Conservation (phyloP, 495 filamentous ascomycete species). For the Xylaria sp. region DNA sequence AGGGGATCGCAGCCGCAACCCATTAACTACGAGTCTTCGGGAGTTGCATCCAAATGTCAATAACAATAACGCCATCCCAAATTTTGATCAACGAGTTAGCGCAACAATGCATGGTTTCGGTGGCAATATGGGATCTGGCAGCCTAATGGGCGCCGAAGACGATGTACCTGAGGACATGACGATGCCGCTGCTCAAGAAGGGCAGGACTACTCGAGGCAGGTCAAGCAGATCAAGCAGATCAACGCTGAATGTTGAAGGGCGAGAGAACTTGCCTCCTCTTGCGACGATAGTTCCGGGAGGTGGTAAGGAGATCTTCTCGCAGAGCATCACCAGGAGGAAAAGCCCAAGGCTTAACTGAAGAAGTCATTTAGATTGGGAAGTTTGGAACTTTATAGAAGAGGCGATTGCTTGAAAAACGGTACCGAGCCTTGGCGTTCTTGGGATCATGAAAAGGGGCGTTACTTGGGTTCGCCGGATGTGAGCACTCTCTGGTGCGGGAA, state of each 20-base stretch:
- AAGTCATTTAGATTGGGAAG: not conserved
- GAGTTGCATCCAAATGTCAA: constrained; percentile 55
- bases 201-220: constrained; percentile 54
- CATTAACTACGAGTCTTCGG: constrained; percentile 45
- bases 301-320: constrained; percentile 44
- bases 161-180: constrained; percentile 46
- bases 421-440: constrained; percentile 15
- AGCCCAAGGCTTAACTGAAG: constrained; percentile 54
- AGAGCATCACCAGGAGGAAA: constrained; percentile 57
- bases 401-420: not conserved
- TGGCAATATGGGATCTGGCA: constrained; percentile 30
- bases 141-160: constrained; percentile 24
- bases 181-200: constrained; percentile 60
- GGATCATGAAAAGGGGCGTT: constrained; percentile 6
- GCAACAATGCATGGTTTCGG: constrained; percentile 39
- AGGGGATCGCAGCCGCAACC: constrained; percentile 28
- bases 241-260: constrained; percentile 57
- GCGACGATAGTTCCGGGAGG: constrained; percentile 39
- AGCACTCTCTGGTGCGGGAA: not conserved
- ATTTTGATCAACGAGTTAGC: constrained; percentile 43
- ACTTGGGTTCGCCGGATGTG: not conserved
- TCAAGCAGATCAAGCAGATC: constrained; percentile 50
- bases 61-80: constrained; percentile 29
- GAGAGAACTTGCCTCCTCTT: constrained; percentile 65
- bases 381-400: not conserved